Evolutionary conservation across 352 stramenopile species (phyloP), one percentile per base, ranked within the genome.

Genomic region (Pythium plurisporium): DNA sequence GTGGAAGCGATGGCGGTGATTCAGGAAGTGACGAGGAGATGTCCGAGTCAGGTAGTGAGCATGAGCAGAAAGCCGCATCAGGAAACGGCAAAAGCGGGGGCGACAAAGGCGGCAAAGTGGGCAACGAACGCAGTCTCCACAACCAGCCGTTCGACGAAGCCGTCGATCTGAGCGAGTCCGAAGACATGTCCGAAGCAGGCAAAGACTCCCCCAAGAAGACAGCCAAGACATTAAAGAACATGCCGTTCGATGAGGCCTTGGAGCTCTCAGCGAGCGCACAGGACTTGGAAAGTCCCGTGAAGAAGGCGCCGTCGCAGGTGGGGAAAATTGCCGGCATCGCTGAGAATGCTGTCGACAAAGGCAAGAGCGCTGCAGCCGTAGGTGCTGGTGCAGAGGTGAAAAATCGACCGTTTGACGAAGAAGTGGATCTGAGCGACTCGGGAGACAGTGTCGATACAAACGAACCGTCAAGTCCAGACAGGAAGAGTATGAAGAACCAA

Each of bases 101-200:
- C 4, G 40, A 43, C 11, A 55, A 62, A 17, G 65, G 37, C 8
- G 56, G 43, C 5, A 79, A 75, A 44, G 34, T 42, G 5, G 65
- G 75, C 34, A 80, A 65, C 29, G 74, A 87, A 59, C 80, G 78
- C 4, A 67, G 59, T 26, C 61, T 92, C 9, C 66, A 68, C 55
- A 94, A 94, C 46, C 84, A 94, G 70, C 84, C 84, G 11, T 94
- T 94, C 38, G 86, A 96, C 45, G 87, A 94, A 54, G 76, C 82
- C 11, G 58, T 96, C n/a, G 86, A 95, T 44, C 65, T 96, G 47
- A 95, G 85, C 49, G 86, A 94, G 61, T 95, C 85, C 10, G 74
- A 84, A 33, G 72, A 71, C 40, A 65, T 77, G 55, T 64, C 52
- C 9, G 66, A 74, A 27, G 42, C 26, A 5, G 67, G 57, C 62